These are phyloP conservation scores for Amyloporia xantha DNA, from an alignment of 768 basidiomycete genomes.

Conservation along the genomic window DNA sequence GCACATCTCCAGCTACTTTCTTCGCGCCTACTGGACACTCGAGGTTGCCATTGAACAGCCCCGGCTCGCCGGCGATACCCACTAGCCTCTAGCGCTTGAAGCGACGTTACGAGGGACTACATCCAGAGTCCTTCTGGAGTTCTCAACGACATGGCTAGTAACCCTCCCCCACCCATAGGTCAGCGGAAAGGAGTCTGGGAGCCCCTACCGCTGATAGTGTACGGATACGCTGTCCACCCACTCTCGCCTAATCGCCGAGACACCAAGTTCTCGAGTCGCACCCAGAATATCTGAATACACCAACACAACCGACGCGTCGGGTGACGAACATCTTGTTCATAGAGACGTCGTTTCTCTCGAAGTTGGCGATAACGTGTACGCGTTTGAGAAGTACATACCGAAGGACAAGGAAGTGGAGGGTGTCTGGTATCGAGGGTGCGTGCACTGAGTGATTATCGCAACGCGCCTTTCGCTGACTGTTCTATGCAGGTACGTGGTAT, in stretches of 20 bases:
- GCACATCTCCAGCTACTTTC: too few species aligned
- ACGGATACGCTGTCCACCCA: slow-evolving; percentile 87
- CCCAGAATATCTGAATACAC: slow-evolving; percentile 57
- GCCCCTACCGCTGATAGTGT: slow-evolving; percentile 69
- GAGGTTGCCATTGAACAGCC: too few species aligned
- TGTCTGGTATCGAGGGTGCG: slow-evolving; percentile 92
- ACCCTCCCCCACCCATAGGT: slow-evolving; percentile 1
- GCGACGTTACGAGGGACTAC: too few species aligned
- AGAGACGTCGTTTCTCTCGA: slow-evolving; percentile 81
- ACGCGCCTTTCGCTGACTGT: slow-evolving; percentile 2
- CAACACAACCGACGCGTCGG: slow-evolving; percentile 44
- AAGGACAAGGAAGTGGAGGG: slow-evolving; percentile 68
- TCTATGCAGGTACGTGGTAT: slow-evolving; percentile 70
- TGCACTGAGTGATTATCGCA: slow-evolving; percentile 16
- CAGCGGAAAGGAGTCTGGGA: slow-evolving; percentile 46
- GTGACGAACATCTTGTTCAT: slow-evolving; percentile 58
- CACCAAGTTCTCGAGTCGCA: slow-evolving; percentile 54
- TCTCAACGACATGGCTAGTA: slow-evolving; percentile 8
- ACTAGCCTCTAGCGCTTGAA: too few species aligned
- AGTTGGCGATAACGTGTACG: slow-evolving; percentile 95
- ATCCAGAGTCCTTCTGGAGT: too few species aligned
- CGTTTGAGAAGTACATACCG: slow-evolving; percentile 87
- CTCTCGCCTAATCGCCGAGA: slow-evolving; percentile 71
- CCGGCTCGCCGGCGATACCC: background rate
- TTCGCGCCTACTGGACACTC: too few species aligned